A percentile compares a stretch with the other conserved stretches of the same genome.
Conservation (phyloP, 768 basidiomycete species). For the Candolleomyces eurysporus region DNA sequence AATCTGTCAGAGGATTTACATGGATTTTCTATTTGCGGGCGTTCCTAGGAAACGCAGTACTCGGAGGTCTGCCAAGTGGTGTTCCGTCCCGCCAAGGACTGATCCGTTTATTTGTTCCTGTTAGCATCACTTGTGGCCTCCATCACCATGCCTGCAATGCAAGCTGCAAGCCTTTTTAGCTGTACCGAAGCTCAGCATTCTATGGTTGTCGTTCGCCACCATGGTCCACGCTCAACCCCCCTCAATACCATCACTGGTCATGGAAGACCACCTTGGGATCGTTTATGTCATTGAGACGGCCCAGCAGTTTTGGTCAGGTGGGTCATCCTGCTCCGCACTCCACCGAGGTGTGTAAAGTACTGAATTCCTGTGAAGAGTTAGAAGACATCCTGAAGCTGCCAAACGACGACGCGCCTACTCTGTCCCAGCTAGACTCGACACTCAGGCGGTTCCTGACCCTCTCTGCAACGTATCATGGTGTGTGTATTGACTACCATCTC, state of each 20-base stretch:
- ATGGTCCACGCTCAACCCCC: constrained; percentile 26
- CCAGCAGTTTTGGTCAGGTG: constrained; percentile 91
- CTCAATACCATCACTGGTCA: constrained; percentile 31
- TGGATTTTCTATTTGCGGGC: too few species aligned
- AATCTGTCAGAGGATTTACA: too few species aligned
- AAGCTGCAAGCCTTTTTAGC: background rate
- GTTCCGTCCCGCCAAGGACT: background rate
- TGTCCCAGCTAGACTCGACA: constrained; percentile 76
- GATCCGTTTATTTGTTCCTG: background rate
- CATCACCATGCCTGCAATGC: background rate
- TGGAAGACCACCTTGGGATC: constrained; percentile 73
- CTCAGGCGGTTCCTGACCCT: constrained; percentile 74
- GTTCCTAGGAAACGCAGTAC: too few species aligned
- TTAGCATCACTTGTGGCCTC: background rate
- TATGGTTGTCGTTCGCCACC: constrained; percentile 12
- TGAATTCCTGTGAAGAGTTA: constrained; percentile 57
- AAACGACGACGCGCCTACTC: constrained; percentile 56
- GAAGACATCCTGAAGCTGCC: constrained; percentile 78
- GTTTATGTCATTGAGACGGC: constrained; percentile 80
- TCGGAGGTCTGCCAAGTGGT: background rate
- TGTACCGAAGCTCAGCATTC: background rate
- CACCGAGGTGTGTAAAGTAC: background rate
- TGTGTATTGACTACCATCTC: constrained; percentile 22
- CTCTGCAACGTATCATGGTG: constrained; percentile 86
- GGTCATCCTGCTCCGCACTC: constrained; percentile 20